Conservation (phyloP, 345 rosid species). For the Citrus hindsii region DNA sequence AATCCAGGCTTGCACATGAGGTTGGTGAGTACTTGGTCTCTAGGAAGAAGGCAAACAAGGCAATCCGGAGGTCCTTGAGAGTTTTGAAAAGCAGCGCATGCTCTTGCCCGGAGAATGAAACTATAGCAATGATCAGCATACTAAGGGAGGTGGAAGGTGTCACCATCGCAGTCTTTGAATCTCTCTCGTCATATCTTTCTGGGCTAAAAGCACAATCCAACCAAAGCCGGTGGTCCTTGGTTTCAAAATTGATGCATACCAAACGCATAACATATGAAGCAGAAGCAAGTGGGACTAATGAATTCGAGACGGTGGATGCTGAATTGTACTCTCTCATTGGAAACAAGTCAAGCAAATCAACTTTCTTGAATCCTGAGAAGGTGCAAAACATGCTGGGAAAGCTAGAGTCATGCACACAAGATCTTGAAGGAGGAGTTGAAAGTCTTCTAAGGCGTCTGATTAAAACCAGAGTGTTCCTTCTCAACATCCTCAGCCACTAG, state of each 20-base stretch:
- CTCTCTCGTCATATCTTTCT: conserved; percentile 27
- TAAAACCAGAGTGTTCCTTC: conserved; percentile 19
- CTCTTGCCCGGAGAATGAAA: conserved; percentile 5
- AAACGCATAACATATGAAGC: conserved; percentile 9
- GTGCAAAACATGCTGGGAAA: neutral
- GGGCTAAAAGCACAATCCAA: conserved; percentile 16
- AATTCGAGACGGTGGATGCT: conserved; percentile 14
- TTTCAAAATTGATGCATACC: conserved; percentile 23
- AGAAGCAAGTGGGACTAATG: neutral
- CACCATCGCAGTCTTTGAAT: conserved; percentile 19
- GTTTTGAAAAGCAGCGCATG: neutral
- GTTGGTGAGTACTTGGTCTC: conserved; percentile 35
- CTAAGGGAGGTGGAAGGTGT: conserved; percentile 30
- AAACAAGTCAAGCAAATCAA: conserved; percentile 11
- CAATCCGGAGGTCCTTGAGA: conserved; percentile 23
- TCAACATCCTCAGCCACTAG: conserved; percentile 28
- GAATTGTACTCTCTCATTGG: conserved; percentile 9
- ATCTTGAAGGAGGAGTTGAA: conserved; percentile 11
- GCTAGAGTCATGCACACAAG: conserved; percentile 10
- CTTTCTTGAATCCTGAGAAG: conserved; percentile 3
- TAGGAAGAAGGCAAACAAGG: conserved; percentile 37
- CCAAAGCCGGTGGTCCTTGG: conserved; percentile 6
- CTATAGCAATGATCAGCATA: conserved; percentile 4
- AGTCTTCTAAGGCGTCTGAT: conserved; percentile 16
- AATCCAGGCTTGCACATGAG: conserved; percentile 6